These are phyloP conservation scores for Starmerella ratchasimensis DNA, from an alignment of 805 yeast species.

Conservation along the genomic window DNA sequence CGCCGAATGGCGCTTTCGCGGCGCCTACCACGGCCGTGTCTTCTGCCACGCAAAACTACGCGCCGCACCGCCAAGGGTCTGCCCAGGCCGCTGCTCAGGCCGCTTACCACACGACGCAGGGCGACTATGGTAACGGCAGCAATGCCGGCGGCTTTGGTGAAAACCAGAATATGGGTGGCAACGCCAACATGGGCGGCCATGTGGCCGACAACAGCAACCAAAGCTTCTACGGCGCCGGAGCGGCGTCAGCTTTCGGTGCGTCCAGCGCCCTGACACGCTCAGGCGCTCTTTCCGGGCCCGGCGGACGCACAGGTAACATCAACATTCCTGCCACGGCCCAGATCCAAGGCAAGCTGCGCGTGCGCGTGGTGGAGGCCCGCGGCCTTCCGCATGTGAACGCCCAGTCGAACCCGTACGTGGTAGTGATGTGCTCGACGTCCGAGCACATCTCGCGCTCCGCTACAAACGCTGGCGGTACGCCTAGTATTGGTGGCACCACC, in stretches of 20 bases:
- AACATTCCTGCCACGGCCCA: constrained; percentile 16
- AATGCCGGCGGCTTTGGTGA: too few relatives aligned
- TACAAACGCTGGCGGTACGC: too few relatives aligned
- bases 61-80: background rate
- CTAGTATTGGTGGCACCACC: background rate
- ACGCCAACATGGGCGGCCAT: too few relatives aligned
- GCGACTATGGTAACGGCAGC: too few relatives aligned
- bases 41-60: constrained; percentile 1
- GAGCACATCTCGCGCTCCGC: constrained; percentile 58
- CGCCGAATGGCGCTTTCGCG: constrained; percentile 18
- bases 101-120: too few relatives aligned
- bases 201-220: too few relatives aligned
- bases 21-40: constrained; percentile 18
- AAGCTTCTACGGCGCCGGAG: too few relatives aligned
- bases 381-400: constrained; percentile 30
- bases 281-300: background rate
- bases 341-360: constrained; percentile 55
- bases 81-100: background rate
- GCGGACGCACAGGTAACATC: constrained; percentile 4
- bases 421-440: constrained; percentile 80
- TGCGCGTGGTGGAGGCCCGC: constrained; percentile 67
- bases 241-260: too few relatives aligned
- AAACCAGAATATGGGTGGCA: too few relatives aligned
- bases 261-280: background rate
- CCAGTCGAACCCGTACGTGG: constrained; percentile 44